Conservation (phyloP, 306 rosid genomes). For the Calophaca sinica region DNA sequence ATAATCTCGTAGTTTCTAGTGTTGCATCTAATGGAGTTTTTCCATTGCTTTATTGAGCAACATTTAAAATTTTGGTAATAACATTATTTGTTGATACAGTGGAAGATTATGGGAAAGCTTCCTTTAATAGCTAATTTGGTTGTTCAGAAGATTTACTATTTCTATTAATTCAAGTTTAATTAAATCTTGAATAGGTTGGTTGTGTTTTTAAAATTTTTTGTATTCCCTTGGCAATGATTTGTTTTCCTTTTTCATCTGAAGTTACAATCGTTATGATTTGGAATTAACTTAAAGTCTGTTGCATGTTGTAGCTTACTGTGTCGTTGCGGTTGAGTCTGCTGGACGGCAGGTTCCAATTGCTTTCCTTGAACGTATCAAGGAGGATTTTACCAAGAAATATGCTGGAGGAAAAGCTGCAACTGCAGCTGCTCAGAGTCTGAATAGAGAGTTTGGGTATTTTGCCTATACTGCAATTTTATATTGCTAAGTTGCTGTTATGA, state of each 20-base stretch:
- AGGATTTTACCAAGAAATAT: constrained; percentile 80
- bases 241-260: constrained; percentile 26
- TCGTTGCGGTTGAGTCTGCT: constrained; percentile 81
- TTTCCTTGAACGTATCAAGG: constrained; percentile 87
- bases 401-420: constrained; percentile 88
- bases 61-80: neutral
- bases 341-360: constrained; percentile 91
- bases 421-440: constrained; percentile 78
- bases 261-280: constrained; percentile 19
- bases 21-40: constrained; percentile 27
- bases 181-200: constrained; percentile 10
- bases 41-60: neutral
- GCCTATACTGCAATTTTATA: neutral
- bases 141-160: too few relatives aligned
- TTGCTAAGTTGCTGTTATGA: constrained; percentile 31
- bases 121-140: neutral
- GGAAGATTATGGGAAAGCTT: neutral
- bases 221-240: neutral
- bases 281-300: constrained; percentile 49
- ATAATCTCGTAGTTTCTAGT: neutral
- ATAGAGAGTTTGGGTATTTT: constrained; percentile 82
- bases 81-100: neutral
- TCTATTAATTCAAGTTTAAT: too few relatives aligned
- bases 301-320: constrained; percentile 76
- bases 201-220: neutral